These are phyloP conservation scores for Rhodotorula mucilaginosa DNA, from an alignment of 1,284 basidiomycete genomes.

Conservation along the genomic window DNA sequence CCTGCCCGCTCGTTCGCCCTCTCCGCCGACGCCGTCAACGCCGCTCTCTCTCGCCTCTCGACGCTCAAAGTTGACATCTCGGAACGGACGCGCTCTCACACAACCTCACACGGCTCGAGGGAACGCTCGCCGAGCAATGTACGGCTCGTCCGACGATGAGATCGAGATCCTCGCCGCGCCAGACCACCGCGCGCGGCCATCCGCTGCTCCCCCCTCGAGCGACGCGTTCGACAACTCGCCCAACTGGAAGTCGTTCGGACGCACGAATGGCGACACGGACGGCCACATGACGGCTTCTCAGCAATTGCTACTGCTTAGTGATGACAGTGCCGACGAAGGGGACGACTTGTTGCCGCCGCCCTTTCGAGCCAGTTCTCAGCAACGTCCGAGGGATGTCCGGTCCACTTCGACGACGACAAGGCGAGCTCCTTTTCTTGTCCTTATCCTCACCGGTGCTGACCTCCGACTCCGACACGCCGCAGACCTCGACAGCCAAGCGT, in stretches of 20 bases:
- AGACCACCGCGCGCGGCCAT: background rate
- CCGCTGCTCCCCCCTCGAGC: background rate
- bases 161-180: constrained; percentile 10
- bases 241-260: background rate
- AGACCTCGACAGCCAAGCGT: background rate
- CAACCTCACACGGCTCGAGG: background rate
- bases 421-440: background rate
- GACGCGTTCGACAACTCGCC: background rate
- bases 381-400: background rate
- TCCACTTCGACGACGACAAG: fast-evolving
- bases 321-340: constrained; percentile 18
- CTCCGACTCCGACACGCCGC: background rate
- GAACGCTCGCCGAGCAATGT: background rate
- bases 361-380: background rate
- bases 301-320: constrained; percentile 22
- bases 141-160: constrained; percentile 5
- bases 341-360: constrained; percentile 6
- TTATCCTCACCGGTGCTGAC: background rate
- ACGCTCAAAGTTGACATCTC: background rate
- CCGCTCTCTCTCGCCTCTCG: too few relatives aligned
- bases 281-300: too few relatives aligned
- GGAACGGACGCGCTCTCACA: background rate
- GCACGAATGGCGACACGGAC: too few relatives aligned
- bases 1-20: too few relatives aligned
- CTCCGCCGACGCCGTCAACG: too few relatives aligned